Evolutionary conservation across 1,284 basidiomycete genomes (phyloP).

Genomic region (Xerocomus nothofagi): DNA sequence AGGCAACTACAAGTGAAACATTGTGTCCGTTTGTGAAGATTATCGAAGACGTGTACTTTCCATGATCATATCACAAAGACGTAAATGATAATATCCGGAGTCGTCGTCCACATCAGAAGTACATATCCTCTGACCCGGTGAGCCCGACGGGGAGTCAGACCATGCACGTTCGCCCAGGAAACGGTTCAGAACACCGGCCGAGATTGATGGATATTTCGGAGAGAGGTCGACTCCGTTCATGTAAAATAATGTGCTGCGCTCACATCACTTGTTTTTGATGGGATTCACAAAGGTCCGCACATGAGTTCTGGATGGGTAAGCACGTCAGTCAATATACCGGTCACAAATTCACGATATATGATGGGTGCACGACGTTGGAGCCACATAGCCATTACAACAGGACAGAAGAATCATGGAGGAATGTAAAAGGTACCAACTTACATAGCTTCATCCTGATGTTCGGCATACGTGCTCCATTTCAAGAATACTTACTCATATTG

Average conservation of each 20-base stretch:
- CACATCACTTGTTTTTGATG: neutral
- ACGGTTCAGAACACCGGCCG: conserved; percentile 7
- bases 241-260: conserved; percentile 3
- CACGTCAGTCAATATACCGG: neutral
- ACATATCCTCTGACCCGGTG: neutral
- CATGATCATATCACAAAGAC: conserved; percentile 9
- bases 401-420: conserved; percentile 8
- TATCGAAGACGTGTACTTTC: conserved; percentile 13
- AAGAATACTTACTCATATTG: conserved; percentile 1
- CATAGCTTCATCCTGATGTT: conserved; percentile 12
- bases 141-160: conserved; percentile 1
- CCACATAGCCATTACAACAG: conserved; percentile 21
- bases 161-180: conserved; percentile 6
- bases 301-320: neutral
- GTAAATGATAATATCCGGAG: conserved; percentile 14
- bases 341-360: neutral
- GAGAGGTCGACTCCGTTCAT: conserved; percentile 1
- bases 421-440: conserved; percentile 8
- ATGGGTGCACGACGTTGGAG: neutral
- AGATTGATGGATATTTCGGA: conserved; percentile 10
- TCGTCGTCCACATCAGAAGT: conserved; percentile 7
- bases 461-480: conserved; percentile 15
- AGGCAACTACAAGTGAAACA: conserved; percentile 8
- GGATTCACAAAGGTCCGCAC: neutral
- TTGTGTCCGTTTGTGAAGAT: conserved; percentile 5